phyloP scores from a whole-genome alignment of 441 rosid genomes.

The Theobroma grandiflorum region DNA sequence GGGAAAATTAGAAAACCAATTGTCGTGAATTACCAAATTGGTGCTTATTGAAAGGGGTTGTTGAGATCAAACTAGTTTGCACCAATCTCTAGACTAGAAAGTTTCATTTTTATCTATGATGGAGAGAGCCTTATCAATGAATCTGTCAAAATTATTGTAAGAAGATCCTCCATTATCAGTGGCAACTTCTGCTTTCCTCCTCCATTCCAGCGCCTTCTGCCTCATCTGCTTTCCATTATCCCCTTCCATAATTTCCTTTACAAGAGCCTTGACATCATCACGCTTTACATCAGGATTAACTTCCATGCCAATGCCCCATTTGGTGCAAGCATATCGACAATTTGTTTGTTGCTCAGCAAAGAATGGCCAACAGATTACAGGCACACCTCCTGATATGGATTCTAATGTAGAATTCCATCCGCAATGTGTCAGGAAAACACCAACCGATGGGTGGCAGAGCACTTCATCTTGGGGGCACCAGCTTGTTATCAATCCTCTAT shows the following conservation, averaged over 20 bases:
- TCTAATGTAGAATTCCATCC: constrained; percentile 33
- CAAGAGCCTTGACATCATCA: constrained; percentile 20
- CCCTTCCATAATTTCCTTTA: constrained; percentile 33
- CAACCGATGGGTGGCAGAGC: constrained; percentile 23
- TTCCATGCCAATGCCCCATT: constrained; percentile 34
- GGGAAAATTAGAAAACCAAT: too few species aligned
- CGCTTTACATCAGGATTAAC: constrained; percentile 30
- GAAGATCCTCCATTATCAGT: constrained; percentile 21
- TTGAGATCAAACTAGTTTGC: neutral
- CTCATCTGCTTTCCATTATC: constrained; percentile 28
- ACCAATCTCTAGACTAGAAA: neutral
- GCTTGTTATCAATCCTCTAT: constrained; percentile 23
- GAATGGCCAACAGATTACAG: constrained; percentile 34
- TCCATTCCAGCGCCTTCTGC: constrained; percentile 27
- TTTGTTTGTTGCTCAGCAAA: constrained; percentile 14
- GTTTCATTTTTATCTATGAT: neutral
- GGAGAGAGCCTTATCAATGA: constrained; percentile 20
- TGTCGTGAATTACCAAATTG: too few species aligned
- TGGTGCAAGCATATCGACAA: constrained; percentile 20
- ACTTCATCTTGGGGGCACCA: constrained; percentile 38
- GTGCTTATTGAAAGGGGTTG: too few species aligned
- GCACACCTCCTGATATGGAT: constrained; percentile 23
- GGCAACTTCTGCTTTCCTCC: constrained; percentile 30
- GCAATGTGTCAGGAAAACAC: constrained; percentile 30
- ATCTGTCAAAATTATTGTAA: neutral